A percentile compares a stretch with the other conserved stretches of the same genome.
phyloP scores from a whole-genome alignment of 441 rosid genomes.

The Sinapis alba region DNA sequence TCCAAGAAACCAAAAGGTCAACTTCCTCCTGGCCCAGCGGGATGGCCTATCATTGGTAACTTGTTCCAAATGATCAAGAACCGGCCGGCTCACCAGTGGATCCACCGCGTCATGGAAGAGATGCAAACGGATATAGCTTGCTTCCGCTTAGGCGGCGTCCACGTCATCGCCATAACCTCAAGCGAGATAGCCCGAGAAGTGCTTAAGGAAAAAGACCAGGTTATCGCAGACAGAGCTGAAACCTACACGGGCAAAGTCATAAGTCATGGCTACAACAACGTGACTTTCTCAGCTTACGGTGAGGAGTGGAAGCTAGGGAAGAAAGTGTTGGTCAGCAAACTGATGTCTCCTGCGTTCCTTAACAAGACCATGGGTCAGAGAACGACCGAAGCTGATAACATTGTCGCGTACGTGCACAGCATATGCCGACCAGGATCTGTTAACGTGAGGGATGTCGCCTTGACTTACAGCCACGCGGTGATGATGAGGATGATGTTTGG shows the following conservation, averaged over 20 bases:
- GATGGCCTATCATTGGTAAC: constrained; percentile 57
- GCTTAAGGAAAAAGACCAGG: constrained; percentile 43
- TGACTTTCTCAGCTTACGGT: constrained; percentile 7
- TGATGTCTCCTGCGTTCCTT: not conserved
- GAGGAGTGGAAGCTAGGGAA: not conserved
- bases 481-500: constrained; percentile 44
- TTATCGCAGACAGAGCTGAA: constrained; percentile 36
- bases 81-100: constrained; percentile 47
- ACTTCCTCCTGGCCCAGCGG: constrained; percentile 57
- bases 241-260: constrained; percentile 1
- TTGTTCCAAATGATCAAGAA: constrained; percentile 34
- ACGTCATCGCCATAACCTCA: constrained; percentile 47
- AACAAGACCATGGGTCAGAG: not conserved
- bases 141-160: constrained; percentile 42
- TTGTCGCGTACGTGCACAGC: not conserved
- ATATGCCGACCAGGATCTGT: not conserved
- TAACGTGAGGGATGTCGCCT: constrained; percentile 29
- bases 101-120: constrained; percentile 47
- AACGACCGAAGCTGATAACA: not conserved
- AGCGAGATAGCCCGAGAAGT: constrained; percentile 49
- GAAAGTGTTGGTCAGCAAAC: not conserved
- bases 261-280: constrained; percentile 29
- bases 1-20: constrained; percentile 13
- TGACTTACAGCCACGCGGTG: constrained; percentile 40
- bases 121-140: constrained; percentile 53